Evolutionary conservation across 306 rosid species (phyloP), one percentile per base, ranked within the genome.

Genomic region (Psophocarpus tetragonolobus): DNA sequence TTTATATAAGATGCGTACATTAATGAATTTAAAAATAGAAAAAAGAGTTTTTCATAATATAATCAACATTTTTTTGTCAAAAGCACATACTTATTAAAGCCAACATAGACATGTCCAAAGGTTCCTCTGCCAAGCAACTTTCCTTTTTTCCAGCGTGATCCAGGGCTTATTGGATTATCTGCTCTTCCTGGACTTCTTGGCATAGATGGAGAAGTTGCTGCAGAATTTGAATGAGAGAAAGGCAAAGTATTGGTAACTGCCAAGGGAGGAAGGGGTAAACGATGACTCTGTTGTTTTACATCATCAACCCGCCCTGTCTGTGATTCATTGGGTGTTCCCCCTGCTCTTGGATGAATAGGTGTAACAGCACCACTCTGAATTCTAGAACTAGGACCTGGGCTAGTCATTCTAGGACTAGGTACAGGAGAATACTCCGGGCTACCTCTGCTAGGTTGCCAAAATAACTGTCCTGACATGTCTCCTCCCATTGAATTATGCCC

Each of bases 401-500:
- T 80, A 41, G 84, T 73, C 84, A 80, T 80, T 80, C 70, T 53
- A 21, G 84, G 80, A 73, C 84, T 80, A 30, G 80, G 84, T 20
- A 65, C 70, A 15, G 84, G 84, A 18, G 84, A 80, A 65, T 80
- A 80, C 54, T 80, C 84, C 4, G 84, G 84, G 41, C 84, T 80
- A 48, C 84, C 84, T 75, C 84, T 53, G 39, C 84, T 80, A 30
- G 84, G 84, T 66, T 73, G 84, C 84, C 68, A 80, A 73, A 80
- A 80, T 54, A 80, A 62, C 80, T 87, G 97, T 33, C 92, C 97
- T 30, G 90, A 80, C 87, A 88, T 79, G 84, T 93, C 98, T 80
- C 95, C 97, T 70, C 97, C 98, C 95, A 90, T 93, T 78, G 98
- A 93, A 83, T 91, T 93, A 77, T 93, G 98, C 35, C 98, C 97